A percentile compares a stretch with the other conserved stretches of the same genome.
Evolutionary conservation across 1,284 basidiomycete genomes (phyloP).

Genomic region (Gymnopus androsaceus): DNA sequence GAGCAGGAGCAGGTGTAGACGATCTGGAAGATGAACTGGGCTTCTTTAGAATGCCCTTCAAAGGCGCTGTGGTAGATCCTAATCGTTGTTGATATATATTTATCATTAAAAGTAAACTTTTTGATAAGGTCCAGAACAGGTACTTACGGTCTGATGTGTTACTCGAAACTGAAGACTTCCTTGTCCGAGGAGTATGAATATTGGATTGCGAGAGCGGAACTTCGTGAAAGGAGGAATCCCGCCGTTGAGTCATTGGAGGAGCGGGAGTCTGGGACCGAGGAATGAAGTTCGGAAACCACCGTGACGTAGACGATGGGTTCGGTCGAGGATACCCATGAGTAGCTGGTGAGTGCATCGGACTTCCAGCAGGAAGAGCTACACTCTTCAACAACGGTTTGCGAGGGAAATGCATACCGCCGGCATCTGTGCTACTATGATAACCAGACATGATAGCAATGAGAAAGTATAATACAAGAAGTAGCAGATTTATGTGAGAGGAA

Average conservation of each 20-base stretch:
- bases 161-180: conserved; percentile 6
- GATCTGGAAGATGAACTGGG: conserved; percentile 1
- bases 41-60: conserved; percentile 13
- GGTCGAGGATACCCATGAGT: neutral
- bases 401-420: neutral
- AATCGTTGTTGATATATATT: neutral
- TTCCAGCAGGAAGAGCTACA: conserved; percentile 5
- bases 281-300: neutral
- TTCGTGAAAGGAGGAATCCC: conserved; percentile 1
- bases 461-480: conserved; percentile 1
- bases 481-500: neutral
- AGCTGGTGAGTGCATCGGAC: conserved; percentile 5
- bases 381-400: conserved; percentile 8
- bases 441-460: neutral
- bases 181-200: neutral
- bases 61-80: conserved; percentile 2
- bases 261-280: conserved; percentile 6
- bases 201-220: neutral
- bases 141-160: conserved; percentile 10
- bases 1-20: conserved; percentile 4
- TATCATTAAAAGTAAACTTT: neutral
- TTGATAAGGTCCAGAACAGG: neutral
- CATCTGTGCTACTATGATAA: neutral
- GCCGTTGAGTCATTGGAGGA: neutral
- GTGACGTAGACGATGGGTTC: neutral